Base-by-base conservation (phyloP, 495 filamentous ascomycete genomes). In the Xylaria intraflava region DNA sequence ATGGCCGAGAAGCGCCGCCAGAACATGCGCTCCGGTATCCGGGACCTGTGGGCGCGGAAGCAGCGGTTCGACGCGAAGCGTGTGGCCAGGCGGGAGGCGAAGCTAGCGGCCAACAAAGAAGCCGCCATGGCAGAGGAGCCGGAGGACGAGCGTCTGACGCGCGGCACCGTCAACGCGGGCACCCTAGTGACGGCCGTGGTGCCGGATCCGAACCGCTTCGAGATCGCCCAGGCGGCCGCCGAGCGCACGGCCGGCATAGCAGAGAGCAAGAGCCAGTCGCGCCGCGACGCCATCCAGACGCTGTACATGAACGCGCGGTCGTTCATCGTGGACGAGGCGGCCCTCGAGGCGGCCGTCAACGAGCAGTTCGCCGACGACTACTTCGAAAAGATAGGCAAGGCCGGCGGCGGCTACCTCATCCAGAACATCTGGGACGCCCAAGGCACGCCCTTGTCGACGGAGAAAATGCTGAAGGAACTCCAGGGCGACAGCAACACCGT, bases 261-360 rank as follows among this genome's bases (percentile, higher is more conserved):
- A 26, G 51, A 30, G 7, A 39, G 33, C 40, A 68, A 68, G 56
- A 64, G 64, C 56, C 72, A 76, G 58, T 57, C 51, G 19, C 70
- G 75, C 7, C 64, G 67, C 27, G 74, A 78, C 51, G 72, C 75
- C 38, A 61, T 78, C 11, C 64, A 68, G 48, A 67, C 70, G 62
- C 63, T 78, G 51, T 78, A 77, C 55, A 72, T 75, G 56, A 69
- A 67, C 10, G 73, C 75, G 8, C 59, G 65, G 24, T 60, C 64
- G 46, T 78, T 78, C 51, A 77, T 78, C 54, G 67, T 76, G 17
- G 61, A 62, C 55, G 75, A 77, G 62, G 46, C 30, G n/a, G 67
- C 71, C 44, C 68, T 78, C 30, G 66, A 70, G 55, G 52, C 53
- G 11, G 49, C 62, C 36, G 57, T 78, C 33, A 56, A 73, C 23